Percentiles rank a stretch among this genome's conserved stretches.
phyloP scores from a whole-genome alignment of 2,329 filamentous ascomycete genomes.

The Tolypocladium album region DNA sequence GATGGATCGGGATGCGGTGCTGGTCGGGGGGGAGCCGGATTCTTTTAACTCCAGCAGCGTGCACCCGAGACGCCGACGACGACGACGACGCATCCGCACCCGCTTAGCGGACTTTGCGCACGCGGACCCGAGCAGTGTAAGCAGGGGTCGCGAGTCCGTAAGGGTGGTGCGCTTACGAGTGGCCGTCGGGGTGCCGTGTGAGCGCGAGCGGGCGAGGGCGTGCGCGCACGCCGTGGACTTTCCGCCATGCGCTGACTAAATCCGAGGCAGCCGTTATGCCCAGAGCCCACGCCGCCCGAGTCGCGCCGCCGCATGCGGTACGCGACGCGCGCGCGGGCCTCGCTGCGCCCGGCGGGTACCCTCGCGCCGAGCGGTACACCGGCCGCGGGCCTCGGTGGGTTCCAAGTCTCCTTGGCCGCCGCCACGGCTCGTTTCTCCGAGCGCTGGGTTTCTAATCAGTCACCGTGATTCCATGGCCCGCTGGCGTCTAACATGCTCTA shows the following conservation, averaged over 20 bases:
- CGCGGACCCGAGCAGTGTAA: slow-evolving; percentile 17
- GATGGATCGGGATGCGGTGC: background rate
- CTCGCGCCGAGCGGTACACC: slow-evolving; percentile 2
- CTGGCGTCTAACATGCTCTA: background rate
- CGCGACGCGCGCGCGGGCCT: background rate
- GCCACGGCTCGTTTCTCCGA: background rate
- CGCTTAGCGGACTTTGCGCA: slow-evolving; percentile 20
- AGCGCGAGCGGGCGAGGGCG: background rate
- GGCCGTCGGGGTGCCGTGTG: background rate
- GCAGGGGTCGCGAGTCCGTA: background rate
- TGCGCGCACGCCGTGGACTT: slow-evolving; percentile 3
- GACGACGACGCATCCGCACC: slow-evolving; percentile 1
- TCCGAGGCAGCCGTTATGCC: slow-evolving; percentile 1
- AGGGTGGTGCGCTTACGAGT: background rate
- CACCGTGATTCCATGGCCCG: background rate
- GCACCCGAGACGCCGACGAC: slow-evolving; percentile 6
- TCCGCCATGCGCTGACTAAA: slow-evolving; percentile 11
- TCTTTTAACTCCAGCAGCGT: slow-evolving; percentile 10
- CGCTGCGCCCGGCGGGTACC: slow-evolving; percentile 1
- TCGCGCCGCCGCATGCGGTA: slow-evolving; percentile 6
- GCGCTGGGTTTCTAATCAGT: slow-evolving; percentile 1
- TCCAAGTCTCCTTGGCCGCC: background rate
- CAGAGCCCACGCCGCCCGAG: background rate
- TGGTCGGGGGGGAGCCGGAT: slow-evolving; percentile 8
- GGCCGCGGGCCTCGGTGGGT: background rate